A percentile compares a stretch with the other conserved stretches of the same genome.
These are phyloP conservation scores for Xylaria sp. DNA, from an alignment of 2,329 filamentous ascomycete species.

Conservation along the genomic window DNA sequence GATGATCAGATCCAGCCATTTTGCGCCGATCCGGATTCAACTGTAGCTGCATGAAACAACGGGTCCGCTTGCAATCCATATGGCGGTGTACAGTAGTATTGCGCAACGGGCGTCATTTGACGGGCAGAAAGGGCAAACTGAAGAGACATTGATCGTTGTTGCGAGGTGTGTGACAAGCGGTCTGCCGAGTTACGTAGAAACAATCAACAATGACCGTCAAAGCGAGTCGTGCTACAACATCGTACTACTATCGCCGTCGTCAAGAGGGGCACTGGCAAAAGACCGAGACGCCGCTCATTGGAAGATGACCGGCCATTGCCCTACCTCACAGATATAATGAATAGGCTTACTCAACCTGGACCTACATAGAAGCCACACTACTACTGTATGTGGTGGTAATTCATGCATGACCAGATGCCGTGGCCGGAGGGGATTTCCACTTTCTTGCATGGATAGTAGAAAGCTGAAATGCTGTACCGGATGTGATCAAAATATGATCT, in stretches of 20 bases:
- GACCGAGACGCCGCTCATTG: conserved; percentile 28
- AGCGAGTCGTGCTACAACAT: conserved; percentile 18
- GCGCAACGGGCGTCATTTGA: conserved; percentile 18
- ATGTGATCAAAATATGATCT: conserved; percentile 11
- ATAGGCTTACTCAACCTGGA: conserved; percentile 25
- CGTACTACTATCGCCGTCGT: conserved; percentile 12
- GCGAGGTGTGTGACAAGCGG: conserved; percentile 25
- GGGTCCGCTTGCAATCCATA: conserved; percentile 28
- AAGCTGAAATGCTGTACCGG: conserved; percentile 19
- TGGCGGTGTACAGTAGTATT: conserved; percentile 35
- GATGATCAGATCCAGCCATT: conserved; percentile 34
- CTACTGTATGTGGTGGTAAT: conserved; percentile 23
- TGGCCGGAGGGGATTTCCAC: conserved; percentile 34
- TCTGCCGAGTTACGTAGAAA: conserved; percentile 20
- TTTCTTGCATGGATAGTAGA: conserved; percentile 21
- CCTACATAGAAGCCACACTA: conserved; percentile 23
- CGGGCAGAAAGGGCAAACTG: conserved; percentile 2
- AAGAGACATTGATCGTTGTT: neutral
- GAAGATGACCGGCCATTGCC: conserved; percentile 12
- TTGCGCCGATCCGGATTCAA: conserved; percentile 35
- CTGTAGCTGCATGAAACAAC: conserved; percentile 35
- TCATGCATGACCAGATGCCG: conserved; percentile 36
- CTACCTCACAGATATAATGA: conserved; percentile 22
- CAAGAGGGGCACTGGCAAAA: conserved; percentile 12
- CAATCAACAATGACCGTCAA: conserved; percentile 7